Conservation (phyloP, 2,329 filamentous ascomycete species). For the Apiospora pterosperma region DNA sequence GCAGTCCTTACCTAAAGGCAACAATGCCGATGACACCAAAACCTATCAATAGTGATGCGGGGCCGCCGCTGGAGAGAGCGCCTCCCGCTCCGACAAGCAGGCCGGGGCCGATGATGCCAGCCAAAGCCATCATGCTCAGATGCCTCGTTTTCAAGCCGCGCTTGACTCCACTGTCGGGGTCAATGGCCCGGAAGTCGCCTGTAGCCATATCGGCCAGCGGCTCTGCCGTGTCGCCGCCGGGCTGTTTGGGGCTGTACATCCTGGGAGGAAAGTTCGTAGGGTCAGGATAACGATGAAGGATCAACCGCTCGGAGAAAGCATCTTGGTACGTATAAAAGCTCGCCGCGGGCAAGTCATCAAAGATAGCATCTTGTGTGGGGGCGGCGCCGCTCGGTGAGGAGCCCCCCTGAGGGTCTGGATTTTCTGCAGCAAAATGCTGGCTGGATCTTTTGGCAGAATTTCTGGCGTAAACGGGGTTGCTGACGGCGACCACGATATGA, state of each 20-base stretch:
- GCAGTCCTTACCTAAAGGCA: constrained; percentile 41
- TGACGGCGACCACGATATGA: not conserved
- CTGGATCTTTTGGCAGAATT: too few species aligned
- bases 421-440: not conserved
- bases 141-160: constrained; percentile 61
- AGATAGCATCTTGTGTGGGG: not conserved
- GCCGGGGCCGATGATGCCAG: constrained; percentile 54
- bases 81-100: constrained; percentile 69
- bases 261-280: not conserved
- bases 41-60: constrained; percentile 69
- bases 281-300: not conserved
- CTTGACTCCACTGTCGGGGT: constrained; percentile 64
- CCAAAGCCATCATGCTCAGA: constrained; percentile 60
- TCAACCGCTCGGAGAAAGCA: not conserved
- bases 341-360: not conserved
- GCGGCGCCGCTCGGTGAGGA: not conserved
- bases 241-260: not conserved
- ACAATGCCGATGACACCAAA: constrained; percentile 71
- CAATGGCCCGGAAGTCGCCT: constrained; percentile 40
- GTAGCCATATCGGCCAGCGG: not conserved
- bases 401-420: not conserved
- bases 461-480: not conserved
- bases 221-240: not conserved
- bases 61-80: constrained; percentile 65
- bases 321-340: not conserved